Evolutionary conservation across 352 stramenopile genomes (phyloP).

Genomic region (Phytophthora pini): DNA sequence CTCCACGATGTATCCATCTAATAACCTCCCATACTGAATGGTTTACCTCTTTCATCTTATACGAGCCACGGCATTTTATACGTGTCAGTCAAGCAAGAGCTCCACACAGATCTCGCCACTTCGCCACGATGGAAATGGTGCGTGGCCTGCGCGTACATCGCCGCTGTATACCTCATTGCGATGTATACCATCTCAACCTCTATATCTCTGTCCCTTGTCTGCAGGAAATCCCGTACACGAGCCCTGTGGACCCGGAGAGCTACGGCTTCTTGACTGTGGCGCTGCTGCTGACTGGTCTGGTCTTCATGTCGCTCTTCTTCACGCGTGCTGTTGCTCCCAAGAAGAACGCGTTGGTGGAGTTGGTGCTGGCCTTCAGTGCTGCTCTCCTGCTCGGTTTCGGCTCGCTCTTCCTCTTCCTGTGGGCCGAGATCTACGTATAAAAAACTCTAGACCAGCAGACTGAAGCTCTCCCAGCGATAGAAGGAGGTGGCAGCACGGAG

Average conservation of each 20-base stretch:
- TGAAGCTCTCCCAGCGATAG: conserved; percentile 25
- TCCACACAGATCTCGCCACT: conserved; percentile 32
- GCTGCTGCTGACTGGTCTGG: conserved; percentile 73
- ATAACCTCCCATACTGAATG: conserved; percentile 5
- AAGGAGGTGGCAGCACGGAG: conserved; percentile 9
- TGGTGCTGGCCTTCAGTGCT: conserved; percentile 68
- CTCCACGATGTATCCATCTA: conserved; percentile 16
- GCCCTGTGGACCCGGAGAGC: conserved; percentile 69
- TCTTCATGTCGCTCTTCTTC: conserved; percentile 87
- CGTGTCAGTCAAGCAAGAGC: conserved; percentile 41
- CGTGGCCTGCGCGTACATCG: background rate
- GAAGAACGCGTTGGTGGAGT: conserved; percentile 82
- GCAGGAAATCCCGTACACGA: conserved; percentile 86
- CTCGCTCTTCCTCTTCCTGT: conserved; percentile 89
- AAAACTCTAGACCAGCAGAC: background rate
- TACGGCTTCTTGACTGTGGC: conserved; percentile 72
- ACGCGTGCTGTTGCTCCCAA: conserved; percentile 73
- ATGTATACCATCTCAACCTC: background rate
- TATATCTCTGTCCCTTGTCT: background rate
- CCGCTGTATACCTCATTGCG: background rate
- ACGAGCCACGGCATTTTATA: conserved; percentile 18
- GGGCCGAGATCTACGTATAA: conserved; percentile 90
- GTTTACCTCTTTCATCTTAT: conserved; percentile 2
- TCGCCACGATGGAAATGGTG: conserved; percentile 53
- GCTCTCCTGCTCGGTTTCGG: conserved; percentile 82